Base-by-base conservation (phyloP, 1,139 yeast genomes). In the Hyphopichia pseudoburtonii region DNA sequence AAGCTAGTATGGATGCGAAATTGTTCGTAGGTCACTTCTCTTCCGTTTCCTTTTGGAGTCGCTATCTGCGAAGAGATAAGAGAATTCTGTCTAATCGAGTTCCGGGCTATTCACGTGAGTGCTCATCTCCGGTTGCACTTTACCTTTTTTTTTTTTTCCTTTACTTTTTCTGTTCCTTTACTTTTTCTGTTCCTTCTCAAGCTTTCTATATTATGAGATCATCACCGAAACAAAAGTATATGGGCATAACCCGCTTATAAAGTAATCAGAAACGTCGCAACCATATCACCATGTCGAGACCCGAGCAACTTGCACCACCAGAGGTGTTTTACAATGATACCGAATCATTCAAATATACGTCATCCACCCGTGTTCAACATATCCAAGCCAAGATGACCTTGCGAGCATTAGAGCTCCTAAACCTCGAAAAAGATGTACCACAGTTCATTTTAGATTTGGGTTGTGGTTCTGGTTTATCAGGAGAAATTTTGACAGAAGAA, bases 361-460 rank as follows among this genome's bases (percentile, higher is more conserved):
- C 86, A 1, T 86, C 95, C 8, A 84, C 96, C 3, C 92, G 99
- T 72, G 96, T 92, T 36, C 98, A 92, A 65, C 96, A 88, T 56
- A 92, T 92, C 50, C 99, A 92, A 62, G 97, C 97, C 2, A 86
- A 87, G 56, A 92, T 92, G 99, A 89, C 98, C 0, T 73, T 90
- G 36, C 75, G 98, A 51, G 96, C 98, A 0, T 68, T 92, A 38
- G 98, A 92, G 51, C 71, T 94, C 29, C 67, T 92, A 42, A 87
- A 89, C 58, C 65, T 92, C 35, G 69, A 66, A 35, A 76, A 79
- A 12, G 77, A 80, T 1, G 64, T 71, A 28, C 85, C 88, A 38
- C 86, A 83, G 43, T 84, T 82, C 51, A 60, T 92, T 10, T 76
- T 92, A 22, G 99, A 92, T 73, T 75, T 92, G 32, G 99, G 99